Evolutionary conservation across 2,329 filamentous ascomycete genomes (phyloP).

Genomic region (Neocatenulostroma microsporum): DNA sequence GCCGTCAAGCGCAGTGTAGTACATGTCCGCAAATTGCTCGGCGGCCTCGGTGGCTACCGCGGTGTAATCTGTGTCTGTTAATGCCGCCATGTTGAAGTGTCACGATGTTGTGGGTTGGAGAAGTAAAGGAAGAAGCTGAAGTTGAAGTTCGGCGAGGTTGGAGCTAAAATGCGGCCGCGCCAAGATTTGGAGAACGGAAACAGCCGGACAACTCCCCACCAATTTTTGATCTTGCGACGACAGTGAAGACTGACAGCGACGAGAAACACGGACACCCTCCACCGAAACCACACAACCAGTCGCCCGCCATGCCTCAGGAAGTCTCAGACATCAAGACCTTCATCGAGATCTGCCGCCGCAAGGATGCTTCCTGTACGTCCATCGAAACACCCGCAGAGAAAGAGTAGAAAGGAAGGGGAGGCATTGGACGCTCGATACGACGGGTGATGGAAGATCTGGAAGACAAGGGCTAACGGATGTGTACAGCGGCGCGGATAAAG

Average conservation of each 20-base stretch:
- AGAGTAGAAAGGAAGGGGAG: background rate
- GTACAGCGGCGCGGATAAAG: constrained; percentile 53
- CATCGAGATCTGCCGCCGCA: constrained; percentile 99
- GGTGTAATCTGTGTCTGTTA: constrained; percentile 25
- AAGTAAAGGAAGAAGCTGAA: constrained; percentile 3
- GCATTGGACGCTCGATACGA: background rate
- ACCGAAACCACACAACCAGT: constrained; percentile 12
- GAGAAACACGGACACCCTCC: constrained; percentile 4
- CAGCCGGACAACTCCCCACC: background rate
- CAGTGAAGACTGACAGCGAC: constrained; percentile 11
- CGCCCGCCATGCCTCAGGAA: constrained; percentile 89
- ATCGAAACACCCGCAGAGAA: constrained; percentile 10
- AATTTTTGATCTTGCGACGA: background rate
- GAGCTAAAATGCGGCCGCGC: constrained; percentile 1
- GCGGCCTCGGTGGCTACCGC: constrained; percentile 49
- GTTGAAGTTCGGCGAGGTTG: background rate
- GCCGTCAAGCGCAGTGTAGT: constrained; percentile 66
- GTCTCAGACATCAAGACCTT: constrained; percentile 99
- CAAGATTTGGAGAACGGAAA: background rate
- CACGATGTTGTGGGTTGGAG: background rate
- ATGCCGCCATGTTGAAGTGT: constrained; percentile 19
- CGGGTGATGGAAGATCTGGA: constrained; percentile 5
- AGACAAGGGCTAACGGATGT: background rate
- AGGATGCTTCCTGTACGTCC: constrained; percentile 96
- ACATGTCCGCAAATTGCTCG: constrained; percentile 62